These are phyloP conservation scores for Chaetoceros tenuissimus DNA, from an alignment of 108 stramenopile genomes.

Conservation along the genomic window DNA sequence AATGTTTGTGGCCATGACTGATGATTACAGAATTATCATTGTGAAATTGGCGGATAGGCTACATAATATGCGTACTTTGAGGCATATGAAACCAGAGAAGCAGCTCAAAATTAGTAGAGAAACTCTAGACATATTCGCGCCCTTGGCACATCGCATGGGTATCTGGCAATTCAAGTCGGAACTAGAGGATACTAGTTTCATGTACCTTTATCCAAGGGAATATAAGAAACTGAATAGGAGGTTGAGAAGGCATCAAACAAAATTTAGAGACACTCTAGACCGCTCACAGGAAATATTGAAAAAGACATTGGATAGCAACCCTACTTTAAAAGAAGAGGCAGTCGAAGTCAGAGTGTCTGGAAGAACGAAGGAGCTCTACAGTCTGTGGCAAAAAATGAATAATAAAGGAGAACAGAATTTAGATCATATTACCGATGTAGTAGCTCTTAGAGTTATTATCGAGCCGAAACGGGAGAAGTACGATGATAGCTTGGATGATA, in stretches of 20 bases:
- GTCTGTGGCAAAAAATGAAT: constrained; percentile 94
- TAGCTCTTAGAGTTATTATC: constrained; percentile 87
- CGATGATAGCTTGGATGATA: constrained; percentile 6
- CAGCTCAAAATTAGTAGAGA: constrained; percentile 87
- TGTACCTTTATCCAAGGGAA: constrained; percentile 89
- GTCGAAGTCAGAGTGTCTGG: constrained; percentile 67
- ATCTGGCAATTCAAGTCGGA: constrained; percentile 95
- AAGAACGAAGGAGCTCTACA: constrained; percentile 89
- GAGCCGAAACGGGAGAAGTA: constrained; percentile 32
- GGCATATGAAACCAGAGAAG: constrained; percentile 89
- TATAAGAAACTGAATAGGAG: constrained; percentile 73
- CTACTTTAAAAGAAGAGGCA: constrained; percentile 58
- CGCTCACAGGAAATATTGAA: constrained; percentile 63
- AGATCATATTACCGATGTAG: constrained; percentile 85
- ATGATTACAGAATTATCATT: constrained; percentile 92
- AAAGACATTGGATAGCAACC: constrained; percentile 56
- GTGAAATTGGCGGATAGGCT: constrained; percentile 93
- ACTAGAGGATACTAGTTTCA: constrained; percentile 92
- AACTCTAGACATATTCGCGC: constrained; percentile 93
- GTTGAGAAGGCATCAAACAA: constrained; percentile 50
- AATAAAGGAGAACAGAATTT: constrained; percentile 72
- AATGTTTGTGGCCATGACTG: constrained; percentile 96
- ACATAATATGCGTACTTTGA: constrained; percentile 92
- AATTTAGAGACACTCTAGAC: constrained; percentile 71
- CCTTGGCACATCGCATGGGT: constrained; percentile 93